These are phyloP conservation scores for Epichloe bromicola DNA, from an alignment of 2,329 filamentous ascomycete species.

Conservation along the genomic window DNA sequence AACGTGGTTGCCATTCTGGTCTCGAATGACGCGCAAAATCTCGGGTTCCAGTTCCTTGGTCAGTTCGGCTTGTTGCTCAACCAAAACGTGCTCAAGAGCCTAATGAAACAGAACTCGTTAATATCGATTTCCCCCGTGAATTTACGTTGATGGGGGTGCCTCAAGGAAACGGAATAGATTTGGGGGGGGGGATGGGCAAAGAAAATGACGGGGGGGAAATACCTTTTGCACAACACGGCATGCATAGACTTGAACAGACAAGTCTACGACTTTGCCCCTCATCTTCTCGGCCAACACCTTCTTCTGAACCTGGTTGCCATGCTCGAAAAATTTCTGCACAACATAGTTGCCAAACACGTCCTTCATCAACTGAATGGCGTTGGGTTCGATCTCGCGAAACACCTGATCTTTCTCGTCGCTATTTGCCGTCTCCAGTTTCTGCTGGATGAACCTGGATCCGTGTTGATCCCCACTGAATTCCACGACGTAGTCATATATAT, in stretches of 20 bases:
- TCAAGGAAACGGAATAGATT: too few species aligned
- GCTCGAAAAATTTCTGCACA: conserved; percentile 94
- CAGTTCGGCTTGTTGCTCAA: conserved; percentile 79
- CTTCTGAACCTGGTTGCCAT: conserved; percentile 90
- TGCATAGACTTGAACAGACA: conserved; percentile 83
- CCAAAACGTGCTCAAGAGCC: conserved; percentile 80
- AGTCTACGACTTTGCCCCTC: conserved; percentile 69
- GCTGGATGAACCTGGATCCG: conserved; percentile 89
- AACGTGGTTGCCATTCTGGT: conserved; percentile 92
- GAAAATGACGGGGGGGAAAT: conserved; percentile 1
- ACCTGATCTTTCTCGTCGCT: conserved; percentile 91
- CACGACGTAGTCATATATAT: conserved; percentile 77
- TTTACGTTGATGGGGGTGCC: too few species aligned
- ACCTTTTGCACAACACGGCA: conserved; percentile 95
- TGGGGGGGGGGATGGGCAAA: too few species aligned
- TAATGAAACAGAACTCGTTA: conserved; percentile 18
- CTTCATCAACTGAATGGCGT: conserved; percentile 80
- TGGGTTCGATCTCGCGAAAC: conserved; percentile 74
- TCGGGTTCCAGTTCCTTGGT: conserved; percentile 71
- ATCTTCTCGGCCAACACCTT: conserved; percentile 73
- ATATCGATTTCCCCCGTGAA: too few species aligned
- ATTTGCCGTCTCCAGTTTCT: conserved; percentile 82
- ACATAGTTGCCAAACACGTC: conserved; percentile 98
- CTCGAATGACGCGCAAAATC: conserved; percentile 64
- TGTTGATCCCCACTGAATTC: conserved; percentile 95